phyloP scores from a whole-genome alignment of 257 asterid genomes.

The Marsdenia floribunda region DNA sequence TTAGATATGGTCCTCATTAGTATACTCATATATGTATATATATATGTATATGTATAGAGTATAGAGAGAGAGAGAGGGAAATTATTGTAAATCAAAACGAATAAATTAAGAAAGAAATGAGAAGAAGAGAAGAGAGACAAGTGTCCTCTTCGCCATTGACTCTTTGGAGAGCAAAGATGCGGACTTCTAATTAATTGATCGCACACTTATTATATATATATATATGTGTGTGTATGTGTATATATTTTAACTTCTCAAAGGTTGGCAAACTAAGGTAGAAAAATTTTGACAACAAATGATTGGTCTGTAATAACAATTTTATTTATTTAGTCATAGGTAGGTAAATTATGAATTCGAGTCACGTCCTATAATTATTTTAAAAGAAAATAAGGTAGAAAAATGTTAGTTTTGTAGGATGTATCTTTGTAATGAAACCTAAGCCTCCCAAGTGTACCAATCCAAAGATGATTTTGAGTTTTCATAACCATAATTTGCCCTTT shows the following conservation, averaged over 20 bases:
- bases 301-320: too few species aligned
- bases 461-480: background rate
- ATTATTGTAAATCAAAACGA: constrained; percentile 23
- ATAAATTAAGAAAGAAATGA: constrained; percentile 19
- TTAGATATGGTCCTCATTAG: constrained; percentile 21
- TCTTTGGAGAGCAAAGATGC: constrained; percentile 28
- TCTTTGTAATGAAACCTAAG: background rate
- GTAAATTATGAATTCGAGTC: too few species aligned
- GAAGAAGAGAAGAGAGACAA: constrained; percentile 28
- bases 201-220: too few species aligned
- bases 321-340: too few species aligned
- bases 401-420: constrained; percentile 1
- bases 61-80: constrained; percentile 2
- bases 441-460: constrained; percentile 1
- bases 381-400: constrained; percentile 22
- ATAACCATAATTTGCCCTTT: background rate
- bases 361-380: too few species aligned
- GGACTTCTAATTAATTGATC: constrained; percentile 22
- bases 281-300: background rate
- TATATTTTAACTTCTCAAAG: constrained; percentile 25
- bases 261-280: constrained; percentile 43
- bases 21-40: constrained; percentile 8
- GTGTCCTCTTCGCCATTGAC: constrained; percentile 52
- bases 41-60: background rate
- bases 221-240: too few species aligned